Percentiles rank a stretch among this genome's conserved stretches.
Evolutionary conservation across 2,329 filamentous ascomycete genomes (phyloP).

Genomic region (Ceratocystis ficicola): DNA sequence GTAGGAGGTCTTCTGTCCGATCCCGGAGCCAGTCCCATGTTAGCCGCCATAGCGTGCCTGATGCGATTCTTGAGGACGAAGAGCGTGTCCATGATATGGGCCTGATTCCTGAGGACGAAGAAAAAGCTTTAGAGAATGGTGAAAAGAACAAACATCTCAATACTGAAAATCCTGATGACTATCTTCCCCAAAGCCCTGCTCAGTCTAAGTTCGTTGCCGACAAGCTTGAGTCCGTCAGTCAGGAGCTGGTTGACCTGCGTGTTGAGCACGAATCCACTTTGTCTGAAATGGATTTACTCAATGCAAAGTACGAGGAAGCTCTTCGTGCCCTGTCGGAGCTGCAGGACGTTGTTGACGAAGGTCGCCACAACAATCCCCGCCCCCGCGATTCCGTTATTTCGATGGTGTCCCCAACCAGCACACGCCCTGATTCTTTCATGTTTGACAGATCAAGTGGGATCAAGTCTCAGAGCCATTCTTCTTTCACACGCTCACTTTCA

Average conservation of each 20-base stretch:
- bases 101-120: slow-evolving; percentile 24
- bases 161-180: slow-evolving; percentile 27
- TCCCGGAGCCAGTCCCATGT: slow-evolving; percentile 21
- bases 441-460: slow-evolving; percentile 61
- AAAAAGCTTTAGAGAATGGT: slow-evolving; percentile 19
- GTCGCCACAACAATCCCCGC: slow-evolving; percentile 47
- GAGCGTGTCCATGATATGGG: slow-evolving; percentile 31
- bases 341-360: slow-evolving; percentile 73
- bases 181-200: slow-evolving; percentile 54
- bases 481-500: slow-evolving; percentile 72
- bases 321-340: slow-evolving; percentile 70
- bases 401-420: slow-evolving; percentile 37
- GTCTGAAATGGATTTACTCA: slow-evolving; percentile 67
- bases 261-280: slow-evolving; percentile 81
- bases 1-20: slow-evolving; percentile 34
- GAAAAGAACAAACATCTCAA: slow-evolving; percentile 17
- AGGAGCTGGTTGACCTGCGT: slow-evolving; percentile 80
- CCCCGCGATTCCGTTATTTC: slow-evolving; percentile 47
- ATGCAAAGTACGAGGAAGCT: slow-evolving; percentile 82
- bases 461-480: slow-evolving; percentile 57
- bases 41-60: slow-evolving; percentile 39
- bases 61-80: slow-evolving; percentile 45
- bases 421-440: slow-evolving; percentile 71
- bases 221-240: slow-evolving; percentile 80
- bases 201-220: slow-evolving; percentile 80